phyloP scores from a whole-genome alignment of 140 eudicot species.

The Oenanthe javanica region DNA sequence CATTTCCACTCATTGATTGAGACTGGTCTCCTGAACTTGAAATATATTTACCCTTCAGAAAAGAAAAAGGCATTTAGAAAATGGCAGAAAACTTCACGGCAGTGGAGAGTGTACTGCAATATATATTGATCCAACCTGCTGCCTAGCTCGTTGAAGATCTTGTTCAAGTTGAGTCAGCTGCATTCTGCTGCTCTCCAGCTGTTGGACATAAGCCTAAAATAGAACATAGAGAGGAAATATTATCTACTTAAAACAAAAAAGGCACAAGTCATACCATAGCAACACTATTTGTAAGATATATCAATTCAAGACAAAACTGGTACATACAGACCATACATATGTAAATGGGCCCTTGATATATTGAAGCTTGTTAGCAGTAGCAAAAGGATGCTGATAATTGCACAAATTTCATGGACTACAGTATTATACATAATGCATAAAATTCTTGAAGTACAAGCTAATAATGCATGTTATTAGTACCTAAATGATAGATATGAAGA shows the following conservation, averaged over 20 bases:
- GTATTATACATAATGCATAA: background rate
- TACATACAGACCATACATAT: background rate
- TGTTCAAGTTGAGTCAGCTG: slow-evolving; percentile 92
- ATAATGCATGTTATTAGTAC: background rate
- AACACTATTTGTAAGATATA: background rate
- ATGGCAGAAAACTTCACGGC: slow-evolving; percentile 6
- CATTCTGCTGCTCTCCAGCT: slow-evolving; percentile 92
- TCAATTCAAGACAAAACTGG: background rate
- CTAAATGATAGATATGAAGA: background rate
- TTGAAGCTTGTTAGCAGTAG: background rate
- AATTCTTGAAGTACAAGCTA: background rate
- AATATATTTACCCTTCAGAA: slow-evolving; percentile 68
- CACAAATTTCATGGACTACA: background rate
- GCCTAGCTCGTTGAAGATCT: slow-evolving; percentile 97
- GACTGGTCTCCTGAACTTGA: slow-evolving; percentile 90
- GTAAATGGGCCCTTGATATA: background rate
- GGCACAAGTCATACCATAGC: background rate
- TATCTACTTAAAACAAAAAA: slow-evolving; percentile 1
- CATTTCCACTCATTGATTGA: slow-evolving; percentile 77
- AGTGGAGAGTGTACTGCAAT: slow-evolving; percentile 3
- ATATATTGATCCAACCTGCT: slow-evolving; percentile 49
- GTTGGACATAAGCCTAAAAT: slow-evolving; percentile 87
- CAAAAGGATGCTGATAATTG: background rate
- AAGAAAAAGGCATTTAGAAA: slow-evolving; percentile 16
- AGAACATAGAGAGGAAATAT: background rate